Evolutionary conservation across 2,329 filamentous ascomycete species (phyloP), one percentile per base, ranked within the genome.

Genomic region (Alternaria infectoria): DNA sequence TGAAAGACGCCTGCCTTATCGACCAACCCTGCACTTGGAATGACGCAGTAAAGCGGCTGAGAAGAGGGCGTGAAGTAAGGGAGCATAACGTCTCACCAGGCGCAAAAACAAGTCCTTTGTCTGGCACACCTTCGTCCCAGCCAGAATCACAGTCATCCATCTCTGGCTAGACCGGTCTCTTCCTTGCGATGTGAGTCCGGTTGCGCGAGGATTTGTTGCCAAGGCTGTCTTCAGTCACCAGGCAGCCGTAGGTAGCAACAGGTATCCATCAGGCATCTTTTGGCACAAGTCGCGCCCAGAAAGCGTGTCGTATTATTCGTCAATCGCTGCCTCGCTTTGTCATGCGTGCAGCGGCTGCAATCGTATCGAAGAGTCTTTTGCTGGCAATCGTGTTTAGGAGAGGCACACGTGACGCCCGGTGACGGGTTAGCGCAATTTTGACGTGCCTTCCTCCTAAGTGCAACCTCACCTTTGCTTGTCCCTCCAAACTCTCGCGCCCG

Each of bases 181-280:
- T 36, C 13, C 30, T 25, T 36, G n/a, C 10, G 25, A 65, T 57
- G 40, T 64, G 71, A 72, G 23, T 25, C 40, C 51, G 25, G 36
- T 23, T 36, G 43, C 23, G 44, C 40, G 50, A 54, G 46, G 32
- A 12, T 54, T 47, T 54, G 40, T 67, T 61, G 71, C 70, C 69
- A 65, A 54, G 65, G 68, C 36, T 57, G 60, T 57, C 57, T 59
- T 68, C 57, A 65, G 50, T 58, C 57, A 19, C 56, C 55, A 79
- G 77, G 77, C 75, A 79, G 69, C 76, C 69, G 67, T 62, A 78
- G 75, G 74, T 71, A 77, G 57, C 67, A 46, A 47, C 56, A 70
- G 69, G 70, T 66, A 69, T 32, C 61, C 45, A 51, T 50, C 66
- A 76, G 71, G 70, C 67, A 70, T 32, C 64, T 40, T 46, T 28